A percentile compares a stretch with the other conserved stretches of the same genome.
Conservation (phyloP, 1,284 basidiomycete species). For the Cystobasidium slooffiae region DNA sequence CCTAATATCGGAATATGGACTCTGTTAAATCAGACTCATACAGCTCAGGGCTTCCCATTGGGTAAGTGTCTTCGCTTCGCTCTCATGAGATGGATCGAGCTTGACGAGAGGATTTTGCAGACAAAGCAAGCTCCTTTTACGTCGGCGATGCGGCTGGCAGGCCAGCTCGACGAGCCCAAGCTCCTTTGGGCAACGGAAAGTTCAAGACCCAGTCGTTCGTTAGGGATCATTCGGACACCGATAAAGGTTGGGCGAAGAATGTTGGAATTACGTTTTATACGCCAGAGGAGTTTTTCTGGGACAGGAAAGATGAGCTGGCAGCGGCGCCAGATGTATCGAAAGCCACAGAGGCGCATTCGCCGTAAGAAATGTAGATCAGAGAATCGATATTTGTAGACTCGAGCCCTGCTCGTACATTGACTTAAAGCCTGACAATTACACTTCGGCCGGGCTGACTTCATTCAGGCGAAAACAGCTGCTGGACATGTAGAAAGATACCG, state of each 20-base stretch:
- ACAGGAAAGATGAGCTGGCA: slow-evolving; percentile 19
- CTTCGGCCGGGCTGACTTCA: too few relatives aligned
- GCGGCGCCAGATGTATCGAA: neutral
- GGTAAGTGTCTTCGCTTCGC: slow-evolving; percentile 38
- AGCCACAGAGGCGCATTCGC: neutral
- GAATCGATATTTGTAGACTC: neutral
- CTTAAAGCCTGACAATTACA: too few relatives aligned
- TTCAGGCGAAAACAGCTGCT: too few relatives aligned
- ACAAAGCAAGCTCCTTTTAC: slow-evolving; percentile 49
- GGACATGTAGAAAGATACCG: too few relatives aligned
- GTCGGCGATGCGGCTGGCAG: slow-evolving; percentile 56
- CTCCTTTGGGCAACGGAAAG: slow-evolving; percentile 23
- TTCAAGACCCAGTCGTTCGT: neutral
- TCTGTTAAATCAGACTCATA: neutral
- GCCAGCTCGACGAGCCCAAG: slow-evolving; percentile 1
- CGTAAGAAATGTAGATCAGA: neutral
- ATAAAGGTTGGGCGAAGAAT: slow-evolving; percentile 55
- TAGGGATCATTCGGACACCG: slow-evolving; percentile 53
- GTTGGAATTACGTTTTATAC: slow-evolving; percentile 53
- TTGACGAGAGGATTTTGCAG: slow-evolving; percentile 1
- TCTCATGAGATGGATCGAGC: neutral
- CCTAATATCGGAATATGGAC: slow-evolving; percentile 52
- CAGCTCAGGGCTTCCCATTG: slow-evolving; percentile 46
- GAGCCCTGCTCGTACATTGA: too few relatives aligned
- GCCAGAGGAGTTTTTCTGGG: slow-evolving; percentile 54